Evolutionary conservation across 352 stramenopile genomes (phyloP).

Genomic region (Pythium phragmitis): DNA sequence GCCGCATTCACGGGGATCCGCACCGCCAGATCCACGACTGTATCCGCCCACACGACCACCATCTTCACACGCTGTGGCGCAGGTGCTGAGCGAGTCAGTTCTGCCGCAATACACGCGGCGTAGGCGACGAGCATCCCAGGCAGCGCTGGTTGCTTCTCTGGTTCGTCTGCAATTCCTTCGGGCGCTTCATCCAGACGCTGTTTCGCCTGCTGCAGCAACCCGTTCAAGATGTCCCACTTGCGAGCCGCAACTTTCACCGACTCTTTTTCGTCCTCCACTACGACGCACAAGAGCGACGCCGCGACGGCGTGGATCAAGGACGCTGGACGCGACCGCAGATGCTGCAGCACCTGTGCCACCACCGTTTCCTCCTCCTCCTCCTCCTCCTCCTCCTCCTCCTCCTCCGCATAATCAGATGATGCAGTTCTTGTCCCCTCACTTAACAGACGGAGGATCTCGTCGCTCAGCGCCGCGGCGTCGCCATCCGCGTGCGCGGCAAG

Average conservation of each 20-base stretch:
- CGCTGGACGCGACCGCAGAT: constrained; percentile 6
- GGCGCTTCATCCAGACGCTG: not conserved
- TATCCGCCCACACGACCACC: constrained; percentile 10
- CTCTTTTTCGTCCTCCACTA: not conserved
- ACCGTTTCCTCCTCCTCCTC: not conserved
- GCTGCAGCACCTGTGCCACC: constrained; percentile 13
- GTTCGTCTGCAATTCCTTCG: not conserved
- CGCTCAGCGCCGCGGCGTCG: constrained; percentile 9
- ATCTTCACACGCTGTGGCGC: constrained; percentile 1
- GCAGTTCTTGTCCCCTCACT: not conserved
- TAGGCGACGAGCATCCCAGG: constrained; percentile 10
- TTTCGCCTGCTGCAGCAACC: constrained; percentile 8
- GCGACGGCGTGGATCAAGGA: constrained; percentile 1
- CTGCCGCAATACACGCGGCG: not conserved
- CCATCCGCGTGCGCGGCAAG: constrained; percentile 12
- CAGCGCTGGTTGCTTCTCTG: not conserved
- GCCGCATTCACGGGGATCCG: not conserved
- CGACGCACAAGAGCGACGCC: not conserved
- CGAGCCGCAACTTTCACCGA: not conserved
- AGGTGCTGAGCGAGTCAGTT: constrained; percentile 7
- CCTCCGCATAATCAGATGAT: not conserved
- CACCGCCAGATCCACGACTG: constrained; percentile 17
- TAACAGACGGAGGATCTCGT: constrained; percentile 3
- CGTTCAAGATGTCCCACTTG: not conserved
- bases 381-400: not conserved